Evolutionary conservation across 177 flowering plant species (phyloP).

Genomic region (Vitis hybrid): DNA sequence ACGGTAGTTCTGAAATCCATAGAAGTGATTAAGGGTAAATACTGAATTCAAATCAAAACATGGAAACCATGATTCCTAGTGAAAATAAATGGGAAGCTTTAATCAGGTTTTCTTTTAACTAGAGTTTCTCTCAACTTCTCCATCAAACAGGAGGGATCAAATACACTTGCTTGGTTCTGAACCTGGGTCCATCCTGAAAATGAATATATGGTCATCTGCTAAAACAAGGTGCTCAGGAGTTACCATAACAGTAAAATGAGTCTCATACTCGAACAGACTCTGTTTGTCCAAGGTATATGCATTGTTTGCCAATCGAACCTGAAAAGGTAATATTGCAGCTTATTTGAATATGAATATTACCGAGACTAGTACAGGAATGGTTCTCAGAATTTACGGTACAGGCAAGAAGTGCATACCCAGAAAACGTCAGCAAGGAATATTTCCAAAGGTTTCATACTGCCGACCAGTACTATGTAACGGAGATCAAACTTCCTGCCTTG

Average conservation of each 20-base stretch:
- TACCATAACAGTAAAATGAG: slow-evolving; percentile 99
- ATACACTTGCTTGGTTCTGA: too few species aligned
- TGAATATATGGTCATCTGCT: not conserved
- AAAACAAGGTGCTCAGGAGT: slow-evolving; percentile 16
- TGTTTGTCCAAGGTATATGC: slow-evolving; percentile 71
- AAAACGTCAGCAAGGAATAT: slow-evolving; percentile 81
- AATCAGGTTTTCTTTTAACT: not conserved
- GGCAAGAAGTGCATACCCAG: slow-evolving; percentile 63
- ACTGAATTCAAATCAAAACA: not conserved
- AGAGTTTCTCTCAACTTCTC: not conserved
- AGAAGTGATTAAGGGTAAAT: slow-evolving; percentile 5
- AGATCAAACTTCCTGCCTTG: slow-evolving; percentile 89
- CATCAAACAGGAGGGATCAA: too few species aligned
- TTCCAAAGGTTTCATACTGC: slow-evolving; percentile 85
- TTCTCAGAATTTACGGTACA: not conserved
- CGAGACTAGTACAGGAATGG: not conserved
- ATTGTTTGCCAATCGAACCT: slow-evolving; percentile 95
- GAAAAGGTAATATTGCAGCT: slow-evolving; percentile 21
- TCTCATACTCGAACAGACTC: slow-evolving; percentile 86
- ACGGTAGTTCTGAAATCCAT: slow-evolving; percentile 71
- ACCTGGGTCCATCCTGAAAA: too few species aligned
- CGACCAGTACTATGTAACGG: slow-evolving; percentile 87
- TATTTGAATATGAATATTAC: not conserved
- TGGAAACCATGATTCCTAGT: not conserved
- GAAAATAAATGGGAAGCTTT: not conserved